Evolutionary conservation across 768 basidiomycete genomes (phyloP).

Genomic region (Mycena pura): DNA sequence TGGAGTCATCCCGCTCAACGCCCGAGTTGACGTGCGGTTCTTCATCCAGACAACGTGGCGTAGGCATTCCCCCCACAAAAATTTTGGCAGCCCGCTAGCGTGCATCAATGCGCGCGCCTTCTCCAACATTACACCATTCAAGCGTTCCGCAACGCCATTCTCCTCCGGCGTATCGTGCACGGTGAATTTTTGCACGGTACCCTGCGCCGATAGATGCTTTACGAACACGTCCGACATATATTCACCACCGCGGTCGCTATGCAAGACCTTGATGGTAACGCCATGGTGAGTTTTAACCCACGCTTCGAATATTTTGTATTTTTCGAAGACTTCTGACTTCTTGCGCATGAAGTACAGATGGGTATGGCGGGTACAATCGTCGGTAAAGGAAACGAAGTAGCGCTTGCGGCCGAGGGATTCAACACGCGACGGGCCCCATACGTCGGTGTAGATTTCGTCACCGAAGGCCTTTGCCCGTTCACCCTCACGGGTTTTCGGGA

Average conservation of each 20-base stretch:
- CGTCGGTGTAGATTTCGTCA: constrained; percentile 45
- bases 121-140: constrained; percentile 46
- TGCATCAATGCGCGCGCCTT: constrained; percentile 43
- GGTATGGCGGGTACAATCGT: constrained; percentile 39
- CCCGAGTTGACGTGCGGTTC: constrained; percentile 35
- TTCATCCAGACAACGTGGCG: constrained; percentile 43
- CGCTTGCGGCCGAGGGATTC: constrained; percentile 29
- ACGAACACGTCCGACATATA: constrained; percentile 45
- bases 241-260: constrained; percentile 52
- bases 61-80: constrained; percentile 47
- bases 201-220: constrained; percentile 38
- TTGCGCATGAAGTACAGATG: constrained; percentile 35
- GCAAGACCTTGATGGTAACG: constrained; percentile 38
- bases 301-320: constrained; percentile 42
- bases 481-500: constrained; percentile 37
- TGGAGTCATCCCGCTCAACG: constrained; percentile 12
- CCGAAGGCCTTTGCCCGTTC: constrained; percentile 38
- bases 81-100: constrained; percentile 39
- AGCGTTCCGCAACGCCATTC: constrained; percentile 51
- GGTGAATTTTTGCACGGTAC: constrained; percentile 46
- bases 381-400: constrained; percentile 47
- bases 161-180: constrained; percentile 51
- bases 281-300: constrained; percentile 38
- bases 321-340: constrained; percentile 39
- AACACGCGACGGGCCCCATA: constrained; percentile 52